phyloP scores from a whole-genome alignment of 352 stramenopile species.

The Aphanomyces euteiches region DNA sequence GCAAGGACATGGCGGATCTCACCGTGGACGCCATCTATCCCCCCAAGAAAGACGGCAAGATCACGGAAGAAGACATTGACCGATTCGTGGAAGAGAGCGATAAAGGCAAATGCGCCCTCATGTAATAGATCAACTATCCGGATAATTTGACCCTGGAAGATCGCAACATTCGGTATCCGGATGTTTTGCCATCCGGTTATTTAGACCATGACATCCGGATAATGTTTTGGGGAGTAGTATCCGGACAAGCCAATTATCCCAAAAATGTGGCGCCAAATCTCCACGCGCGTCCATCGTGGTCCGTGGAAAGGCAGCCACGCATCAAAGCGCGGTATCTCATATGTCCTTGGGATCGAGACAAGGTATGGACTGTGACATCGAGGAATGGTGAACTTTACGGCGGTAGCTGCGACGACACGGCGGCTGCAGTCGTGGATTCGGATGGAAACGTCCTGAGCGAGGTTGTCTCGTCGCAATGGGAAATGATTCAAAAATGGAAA shows the following conservation, averaged over 20 bases:
- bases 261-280: too few species aligned
- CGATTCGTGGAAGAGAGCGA: slow-evolving; percentile 81
- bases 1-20: slow-evolving; percentile 81
- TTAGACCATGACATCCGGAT: slow-evolving; percentile 7
- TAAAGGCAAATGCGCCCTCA: slow-evolving; percentile 74
- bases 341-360: slow-evolving; percentile 94
- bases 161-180: background rate
- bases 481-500: slow-evolving; percentile 82
- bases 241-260: background rate
- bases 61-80: slow-evolving; percentile 87
- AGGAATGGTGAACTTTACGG: background rate
- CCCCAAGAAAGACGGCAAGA: slow-evolving; percentile 72
- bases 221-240: background rate
- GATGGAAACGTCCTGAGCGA: slow-evolving; percentile 91
- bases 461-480: slow-evolving; percentile 92
- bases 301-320: too few species aligned
- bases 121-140: slow-evolving; percentile 43
- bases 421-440: slow-evolving; percentile 83
- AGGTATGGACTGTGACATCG: slow-evolving; percentile 37
- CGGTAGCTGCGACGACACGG: slow-evolving; percentile 92
- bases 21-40: slow-evolving; percentile 83
- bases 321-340: slow-evolving; percentile 40
- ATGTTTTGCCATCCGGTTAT: background rate
- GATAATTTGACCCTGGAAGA: too few species aligned
- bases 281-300: too few species aligned